phyloP scores from a whole-genome alignment of 1,139 yeast genomes.

The Wickerhamomyces sp. region DNA sequence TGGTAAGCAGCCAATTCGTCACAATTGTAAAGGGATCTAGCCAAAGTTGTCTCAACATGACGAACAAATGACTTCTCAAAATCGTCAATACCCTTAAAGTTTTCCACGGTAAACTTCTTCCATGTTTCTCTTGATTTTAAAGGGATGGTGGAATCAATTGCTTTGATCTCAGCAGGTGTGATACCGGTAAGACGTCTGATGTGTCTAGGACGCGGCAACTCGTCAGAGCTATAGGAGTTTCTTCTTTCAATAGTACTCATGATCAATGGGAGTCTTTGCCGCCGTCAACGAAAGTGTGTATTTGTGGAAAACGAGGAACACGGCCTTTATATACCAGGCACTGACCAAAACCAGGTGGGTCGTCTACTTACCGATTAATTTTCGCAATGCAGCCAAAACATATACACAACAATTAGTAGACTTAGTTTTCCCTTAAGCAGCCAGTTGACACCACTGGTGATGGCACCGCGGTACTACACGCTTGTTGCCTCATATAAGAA shows the following conservation, averaged over 20 bases:
- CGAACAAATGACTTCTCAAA: conserved; percentile 70
- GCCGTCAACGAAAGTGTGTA: too few species aligned
- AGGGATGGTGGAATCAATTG: conserved; percentile 80
- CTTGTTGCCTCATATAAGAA: too few species aligned
- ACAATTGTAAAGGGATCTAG: conserved; percentile 86
- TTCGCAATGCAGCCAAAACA: too few species aligned
- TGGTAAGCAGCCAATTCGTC: conserved; percentile 91
- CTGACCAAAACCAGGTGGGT: too few species aligned
- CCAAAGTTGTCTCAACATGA: conserved; percentile 87
- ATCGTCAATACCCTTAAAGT: conserved; percentile 47
- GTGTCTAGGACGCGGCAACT: conserved; percentile 24
- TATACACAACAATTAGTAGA: too few species aligned
- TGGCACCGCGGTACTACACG: too few species aligned
- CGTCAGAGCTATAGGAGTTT: conserved; percentile 9
- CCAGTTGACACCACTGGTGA: too few species aligned
- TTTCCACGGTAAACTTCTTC: conserved; percentile 56
- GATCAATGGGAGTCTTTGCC: too few species aligned
- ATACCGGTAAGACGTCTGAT: conserved; percentile 79
- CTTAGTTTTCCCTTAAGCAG: too few species aligned
- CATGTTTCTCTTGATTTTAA: conserved; percentile 70
- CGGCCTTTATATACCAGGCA: too few species aligned
- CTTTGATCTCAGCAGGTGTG: conserved; percentile 82
- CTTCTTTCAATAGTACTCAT: conserved; percentile 5
- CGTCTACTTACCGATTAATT: too few species aligned
- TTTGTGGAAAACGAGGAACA: too few species aligned